A percentile compares a stretch with the other conserved stretches of the same genome.
phyloP scores from a whole-genome alignment of 169 alveolate genomes.

The Plasmodium sp. region DNA sequence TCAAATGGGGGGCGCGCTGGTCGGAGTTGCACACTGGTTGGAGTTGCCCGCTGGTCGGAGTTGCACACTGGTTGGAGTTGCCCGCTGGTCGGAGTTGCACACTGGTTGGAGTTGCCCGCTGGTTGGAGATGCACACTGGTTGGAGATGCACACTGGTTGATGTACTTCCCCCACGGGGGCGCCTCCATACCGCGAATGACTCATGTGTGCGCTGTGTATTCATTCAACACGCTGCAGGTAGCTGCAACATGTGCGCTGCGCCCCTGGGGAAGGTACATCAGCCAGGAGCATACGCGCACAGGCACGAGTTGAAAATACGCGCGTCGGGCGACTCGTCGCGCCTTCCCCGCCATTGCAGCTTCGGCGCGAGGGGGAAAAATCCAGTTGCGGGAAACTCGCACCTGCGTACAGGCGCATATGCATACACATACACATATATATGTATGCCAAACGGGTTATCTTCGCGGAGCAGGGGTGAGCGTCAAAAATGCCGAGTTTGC shows the following conservation, averaged over 20 bases:
- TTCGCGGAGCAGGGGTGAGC: neutral
- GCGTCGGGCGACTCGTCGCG: neutral
- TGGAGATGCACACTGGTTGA: neutral
- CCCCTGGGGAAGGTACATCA: neutral
- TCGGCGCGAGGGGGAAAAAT: neutral
- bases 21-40: neutral
- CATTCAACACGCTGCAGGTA: too few species aligned
- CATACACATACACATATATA: too few species aligned
- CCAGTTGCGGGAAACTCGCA: neutral
- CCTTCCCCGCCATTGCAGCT: neutral
- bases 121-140: neutral
- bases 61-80: too few species aligned
- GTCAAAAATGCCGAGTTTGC: neutral
- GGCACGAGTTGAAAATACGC: neutral
- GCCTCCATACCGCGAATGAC: neutral
- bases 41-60: neutral
- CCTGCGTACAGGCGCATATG: neutral
- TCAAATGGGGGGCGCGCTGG: neutral
- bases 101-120: too few species aligned
- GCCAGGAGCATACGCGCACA: neutral
- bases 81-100: too few species aligned
- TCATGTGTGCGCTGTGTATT: neutral
- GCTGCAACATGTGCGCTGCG: neutral
- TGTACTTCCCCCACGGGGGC: neutral
- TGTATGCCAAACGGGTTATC: neutral